Evolutionary conservation across 176 grass and related monocot species (phyloP).

Genomic region (Alopecurus myosuroides): DNA sequence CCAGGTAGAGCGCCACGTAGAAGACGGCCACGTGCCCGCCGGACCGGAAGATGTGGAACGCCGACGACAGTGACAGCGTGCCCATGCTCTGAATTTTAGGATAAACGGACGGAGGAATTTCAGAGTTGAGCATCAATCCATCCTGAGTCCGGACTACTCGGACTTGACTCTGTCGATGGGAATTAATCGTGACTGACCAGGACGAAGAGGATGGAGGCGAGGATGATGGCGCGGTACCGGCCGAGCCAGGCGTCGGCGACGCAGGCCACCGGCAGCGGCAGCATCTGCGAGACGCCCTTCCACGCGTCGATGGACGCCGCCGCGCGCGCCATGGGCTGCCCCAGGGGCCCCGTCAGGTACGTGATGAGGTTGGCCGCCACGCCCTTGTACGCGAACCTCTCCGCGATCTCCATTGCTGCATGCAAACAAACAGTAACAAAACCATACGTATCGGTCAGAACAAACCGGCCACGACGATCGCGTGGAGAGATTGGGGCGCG

Average conservation of each 20-base stretch:
- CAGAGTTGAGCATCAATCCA: neutral
- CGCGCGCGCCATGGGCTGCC: slow-evolving; percentile 44
- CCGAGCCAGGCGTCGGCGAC: slow-evolving; percentile 67
- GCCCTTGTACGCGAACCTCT: slow-evolving; percentile 51
- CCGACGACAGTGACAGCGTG: slow-evolving; percentile 42
- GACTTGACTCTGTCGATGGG: neutral
- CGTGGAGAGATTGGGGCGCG: neutral
- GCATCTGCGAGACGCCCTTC: slow-evolving; percentile 52
- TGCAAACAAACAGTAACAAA: neutral
- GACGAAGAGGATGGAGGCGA: slow-evolving; percentile 52
- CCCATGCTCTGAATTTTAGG: slow-evolving; percentile 38
- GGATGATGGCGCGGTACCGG: slow-evolving; percentile 42
- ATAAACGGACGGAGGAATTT: neutral
- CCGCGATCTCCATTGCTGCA: slow-evolving; percentile 52
- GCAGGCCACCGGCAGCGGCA: slow-evolving; percentile 49
- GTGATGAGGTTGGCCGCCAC: slow-evolving; percentile 54
- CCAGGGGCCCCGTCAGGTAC: slow-evolving; percentile 58
- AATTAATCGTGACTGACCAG: slow-evolving; percentile 26
- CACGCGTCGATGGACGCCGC: slow-evolving; percentile 58
- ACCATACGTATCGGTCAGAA: neutral
- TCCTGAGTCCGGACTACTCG: neutral
- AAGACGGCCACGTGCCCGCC: slow-evolving; percentile 44
- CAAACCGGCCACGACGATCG: neutral
- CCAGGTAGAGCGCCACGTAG: slow-evolving; percentile 59
- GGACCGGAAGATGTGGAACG: slow-evolving; percentile 5